Evolutionary conservation across 179 eudicot genomes (phyloP).

Genomic region (Spergularia azorica): DNA sequence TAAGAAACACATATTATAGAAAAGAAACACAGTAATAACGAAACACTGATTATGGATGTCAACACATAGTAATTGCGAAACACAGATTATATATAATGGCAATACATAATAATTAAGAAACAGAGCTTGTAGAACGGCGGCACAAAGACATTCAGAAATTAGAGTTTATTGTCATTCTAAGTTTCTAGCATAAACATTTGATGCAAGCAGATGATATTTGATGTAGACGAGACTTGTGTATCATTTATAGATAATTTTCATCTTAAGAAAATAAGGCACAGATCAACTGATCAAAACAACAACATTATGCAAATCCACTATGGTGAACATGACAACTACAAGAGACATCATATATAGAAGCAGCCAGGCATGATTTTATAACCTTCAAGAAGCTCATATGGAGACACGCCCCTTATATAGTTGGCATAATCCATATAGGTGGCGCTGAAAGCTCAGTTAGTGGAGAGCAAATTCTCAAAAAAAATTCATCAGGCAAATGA

Average conservation of each 20-base stretch:
- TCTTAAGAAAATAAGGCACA: not conserved
- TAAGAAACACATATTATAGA: too few relatives aligned
- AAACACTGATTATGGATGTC: too few relatives aligned
- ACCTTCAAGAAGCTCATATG: not conserved
- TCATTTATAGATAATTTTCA: not conserved
- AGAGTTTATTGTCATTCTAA: not conserved
- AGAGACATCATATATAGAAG: slow-evolving; percentile 1
- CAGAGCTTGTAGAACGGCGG: too few relatives aligned
- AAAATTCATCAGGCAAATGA: not conserved
- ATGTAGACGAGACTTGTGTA: not conserved
- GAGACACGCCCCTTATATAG: not conserved
- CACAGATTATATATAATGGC: too few relatives aligned
- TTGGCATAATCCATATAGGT: slow-evolving; percentile 23
- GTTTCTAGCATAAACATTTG: not conserved
- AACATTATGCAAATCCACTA: not conserved
- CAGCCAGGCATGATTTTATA: not conserved
- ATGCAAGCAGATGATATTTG: not conserved
- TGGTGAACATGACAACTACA: not conserved
- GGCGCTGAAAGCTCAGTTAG: slow-evolving; percentile 3
- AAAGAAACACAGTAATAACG: not conserved
- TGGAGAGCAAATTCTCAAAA: not conserved
- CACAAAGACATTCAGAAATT: not conserved
- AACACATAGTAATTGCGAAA: too few relatives aligned
- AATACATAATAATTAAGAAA: too few relatives aligned
- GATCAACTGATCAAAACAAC: not conserved